Percentiles rank a stretch among this genome's conserved stretches.
These are phyloP conservation scores for Ascochyta pisi DNA, from an alignment of 2,329 filamentous ascomycete genomes.

Conservation along the genomic window DNA sequence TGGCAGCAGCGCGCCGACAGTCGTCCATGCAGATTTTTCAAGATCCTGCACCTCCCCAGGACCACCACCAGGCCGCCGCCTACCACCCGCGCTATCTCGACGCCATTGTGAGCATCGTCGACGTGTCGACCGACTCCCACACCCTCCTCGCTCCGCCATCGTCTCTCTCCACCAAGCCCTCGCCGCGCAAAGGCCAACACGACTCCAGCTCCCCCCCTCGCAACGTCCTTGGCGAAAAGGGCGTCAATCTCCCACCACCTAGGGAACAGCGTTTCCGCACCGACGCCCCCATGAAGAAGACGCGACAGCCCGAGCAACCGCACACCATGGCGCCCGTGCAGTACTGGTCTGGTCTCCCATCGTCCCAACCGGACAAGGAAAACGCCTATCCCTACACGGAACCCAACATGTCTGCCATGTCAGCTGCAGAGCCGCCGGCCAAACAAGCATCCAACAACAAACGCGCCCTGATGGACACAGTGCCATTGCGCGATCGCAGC, in stretches of 20 bases:
- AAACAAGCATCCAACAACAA: conserved; percentile 52
- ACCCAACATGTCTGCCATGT: conserved; percentile 40
- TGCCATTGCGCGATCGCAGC: conserved; percentile 72
- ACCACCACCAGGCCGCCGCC: conserved; percentile 53
- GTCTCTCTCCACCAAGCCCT: conserved; percentile 58
- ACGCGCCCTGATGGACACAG: conserved; percentile 74
- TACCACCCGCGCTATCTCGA: conserved; percentile 62
- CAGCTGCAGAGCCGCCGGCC: conserved; percentile 35
- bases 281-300: conserved; percentile 74
- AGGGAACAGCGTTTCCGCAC: conserved; percentile 61
- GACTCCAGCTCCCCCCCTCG: conserved; percentile 65
- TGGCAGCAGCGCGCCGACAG: conserved; percentile 64
- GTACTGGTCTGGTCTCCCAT: conserved; percentile 58
- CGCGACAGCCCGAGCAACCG: conserved; percentile 51
- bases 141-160: conserved; percentile 70
- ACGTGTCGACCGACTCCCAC: conserved; percentile 64
- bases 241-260: conserved; percentile 75
- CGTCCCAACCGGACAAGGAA: conserved; percentile 57
- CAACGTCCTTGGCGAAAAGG: conserved; percentile 65
- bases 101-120: conserved; percentile 51
- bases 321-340: conserved; percentile 57
- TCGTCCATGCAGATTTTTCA: conserved; percentile 65
- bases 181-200: conserved; percentile 71
- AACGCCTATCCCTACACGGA: conserved; percentile 54
- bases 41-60: conserved; percentile 55